Evolutionary conservation across 352 stramenopile species (phyloP), one percentile per base, ranked within the genome.

Genomic region (Globisporangium emineosum): DNA sequence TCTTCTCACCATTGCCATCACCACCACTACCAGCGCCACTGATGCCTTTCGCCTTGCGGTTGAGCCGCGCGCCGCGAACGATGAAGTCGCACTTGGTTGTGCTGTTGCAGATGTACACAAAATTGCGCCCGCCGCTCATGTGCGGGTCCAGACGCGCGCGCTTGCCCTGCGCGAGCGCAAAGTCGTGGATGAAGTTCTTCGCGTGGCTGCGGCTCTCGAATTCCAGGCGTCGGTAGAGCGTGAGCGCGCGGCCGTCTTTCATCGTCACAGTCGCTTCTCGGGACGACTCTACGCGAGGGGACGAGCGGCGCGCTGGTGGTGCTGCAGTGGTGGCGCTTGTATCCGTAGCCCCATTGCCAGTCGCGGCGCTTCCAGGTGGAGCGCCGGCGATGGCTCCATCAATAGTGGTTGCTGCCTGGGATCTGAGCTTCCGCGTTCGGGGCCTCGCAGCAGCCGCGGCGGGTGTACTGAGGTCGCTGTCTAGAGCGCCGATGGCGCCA

Each of bases 131-230:
- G 5, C 73, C 73, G 40, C 76, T 84, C 13, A 66, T 64, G 37
- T 49, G 63, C 1, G 62, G 70, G n/a, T 80, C 76, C 57, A 82
- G 58, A 17, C 64, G 51, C 6, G 76, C 76, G 8, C 76, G 71
- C 58, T 79, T 84, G 40, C 74, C 72, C n/a, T 81, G 73, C 7
- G 76, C 73, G 23, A 84, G 70, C 12, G 73, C 73, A 62, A 83
- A 77, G 60, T 83, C 76, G 52, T 83, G 73, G 15, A 83, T 71
- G 53, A 76, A 80, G 49, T 78, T 69, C 53, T 77, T 81, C 69
- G 74, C 32, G 55, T 68, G 27, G 64, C 50, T 37, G 17, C 50
- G 50, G 15, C 13, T 25, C 50, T 56, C 57, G 54, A 82, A 82
- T 57, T 78, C 66, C 23, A 77, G 72, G 0, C 67, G 75, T 33